A percentile compares a stretch with the other conserved stretches of the same genome.
These are phyloP conservation scores for Neolentinus lepideus DNA, from an alignment of 1,284 basidiomycete species.

Conservation along the genomic window DNA sequence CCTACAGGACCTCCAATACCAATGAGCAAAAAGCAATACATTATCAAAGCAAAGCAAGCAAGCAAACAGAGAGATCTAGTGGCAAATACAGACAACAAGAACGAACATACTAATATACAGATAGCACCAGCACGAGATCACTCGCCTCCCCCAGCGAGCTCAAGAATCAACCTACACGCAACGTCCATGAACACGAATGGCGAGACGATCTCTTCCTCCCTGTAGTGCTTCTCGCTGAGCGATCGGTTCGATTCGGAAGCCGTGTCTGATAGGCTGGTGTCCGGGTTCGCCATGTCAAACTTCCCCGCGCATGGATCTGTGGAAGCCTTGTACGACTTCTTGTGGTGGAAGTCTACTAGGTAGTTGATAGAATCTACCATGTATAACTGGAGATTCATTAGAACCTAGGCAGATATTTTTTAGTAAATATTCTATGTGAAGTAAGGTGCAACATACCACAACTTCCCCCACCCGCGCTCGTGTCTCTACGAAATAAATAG, in stretches of 20 bases:
- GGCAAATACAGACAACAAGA: not conserved
- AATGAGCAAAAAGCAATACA: not conserved
- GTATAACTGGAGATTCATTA: constrained; percentile 97
- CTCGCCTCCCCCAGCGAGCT: constrained; percentile 60
- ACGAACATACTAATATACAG: not conserved
- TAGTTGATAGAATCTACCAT: constrained; percentile 95
- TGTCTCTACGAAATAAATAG: constrained; percentile 93
- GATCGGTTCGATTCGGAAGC: constrained; percentile 41
- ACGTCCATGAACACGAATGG: constrained; percentile 98
- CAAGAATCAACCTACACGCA: constrained; percentile 77
- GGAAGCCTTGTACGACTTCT: constrained; percentile 79
- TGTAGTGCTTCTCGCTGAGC: constrained; percentile 39
- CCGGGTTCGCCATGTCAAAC: constrained; percentile 57
- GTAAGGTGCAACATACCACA: constrained; percentile 53
- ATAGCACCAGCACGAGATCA: not conserved
- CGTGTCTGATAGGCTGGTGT: constrained; percentile 38
- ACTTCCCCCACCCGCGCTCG: constrained; percentile 85
- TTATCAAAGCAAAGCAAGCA: not conserved
- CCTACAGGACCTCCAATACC: not conserved
- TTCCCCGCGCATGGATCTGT: constrained; percentile 55
- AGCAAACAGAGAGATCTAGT: not conserved
- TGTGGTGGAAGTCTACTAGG: constrained; percentile 96
- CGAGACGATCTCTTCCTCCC: constrained; percentile 76
- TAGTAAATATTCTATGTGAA: constrained; percentile 2
- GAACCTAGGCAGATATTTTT: constrained; percentile 48